Base-by-base conservation (phyloP, 2,329 filamentous ascomycete species). In the Claviceps quebecensis region DNA sequence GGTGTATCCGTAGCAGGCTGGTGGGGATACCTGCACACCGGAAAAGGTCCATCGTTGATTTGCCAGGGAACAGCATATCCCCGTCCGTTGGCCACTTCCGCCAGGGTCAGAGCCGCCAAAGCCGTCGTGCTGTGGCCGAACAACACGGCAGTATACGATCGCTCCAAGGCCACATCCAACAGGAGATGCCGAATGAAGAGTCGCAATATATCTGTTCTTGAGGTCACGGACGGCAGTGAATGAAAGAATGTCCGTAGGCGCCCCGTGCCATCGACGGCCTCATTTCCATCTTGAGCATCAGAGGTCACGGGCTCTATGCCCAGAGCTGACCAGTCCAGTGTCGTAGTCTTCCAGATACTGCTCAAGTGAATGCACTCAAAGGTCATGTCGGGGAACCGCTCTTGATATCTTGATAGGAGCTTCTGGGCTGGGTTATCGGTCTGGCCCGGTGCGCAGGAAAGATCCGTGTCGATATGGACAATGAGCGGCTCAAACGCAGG, bases 31-130 rank as follows among this genome's bases (percentile, higher is more conserved):
- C 56, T 63, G 52, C 61, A 61, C 29, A 68, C 53, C 1, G 68
- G 64, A 38, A 69, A 65, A 46, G 73, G 67, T 5, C 88, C 89
- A 64, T 97, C 93, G 48, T 82, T 80, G 16, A 90, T 78, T 58
- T 86, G 80, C 81, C 84, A 91, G 1, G 90, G 87, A 19, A 97
- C 69, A 4, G 85, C 80, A 58, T 84, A 89, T 1, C 91, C 93
- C 47, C 91, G 78, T 1, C 93, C 93, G 68, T 95, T 96, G 23
- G 91, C 89, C 2, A 91, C 89, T 68, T 93, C 87, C 6, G 87
- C 76, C 14, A 98, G 78, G 0, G 88, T 87, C 60, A 87, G 82
- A 58, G 91, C 87, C 4, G 93, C 91, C 34, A 98, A 80, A 16
- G 83, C 80, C 5, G 89, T 96, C 19, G 93, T 95, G 57, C 81